These are phyloP conservation scores for Calycina herbarum DNA, from an alignment of 2,329 filamentous ascomycete species.

Conservation along the genomic window DNA sequence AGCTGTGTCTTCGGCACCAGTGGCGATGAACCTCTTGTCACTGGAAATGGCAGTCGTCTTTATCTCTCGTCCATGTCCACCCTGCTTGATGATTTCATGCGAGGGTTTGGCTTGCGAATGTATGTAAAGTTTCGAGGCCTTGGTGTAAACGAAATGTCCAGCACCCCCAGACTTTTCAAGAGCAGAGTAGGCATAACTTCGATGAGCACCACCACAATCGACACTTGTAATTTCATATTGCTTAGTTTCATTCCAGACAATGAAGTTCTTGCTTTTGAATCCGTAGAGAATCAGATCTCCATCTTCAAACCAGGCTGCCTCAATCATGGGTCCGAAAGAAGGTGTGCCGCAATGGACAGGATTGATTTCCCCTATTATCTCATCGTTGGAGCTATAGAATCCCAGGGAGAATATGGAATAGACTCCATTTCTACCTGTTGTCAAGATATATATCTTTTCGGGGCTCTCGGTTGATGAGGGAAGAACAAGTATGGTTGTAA, in stretches of 20 bases:
- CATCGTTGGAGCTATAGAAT: constrained; percentile 11
- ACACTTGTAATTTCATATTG: constrained; percentile 70
- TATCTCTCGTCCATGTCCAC: constrained; percentile 86
- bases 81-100: constrained; percentile 57
- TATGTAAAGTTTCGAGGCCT: constrained; percentile 56
- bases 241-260: constrained; percentile 75
- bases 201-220: constrained; percentile 82
- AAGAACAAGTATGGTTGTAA: constrained; percentile 64
- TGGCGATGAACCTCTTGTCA: constrained; percentile 53
- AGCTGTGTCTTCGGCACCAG: constrained; percentile 69
- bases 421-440: constrained; percentile 74
- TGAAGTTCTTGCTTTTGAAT: constrained; percentile 76
- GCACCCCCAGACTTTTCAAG: constrained; percentile 31
- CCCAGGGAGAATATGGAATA: constrained; percentile 60
- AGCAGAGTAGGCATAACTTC: constrained; percentile 63
- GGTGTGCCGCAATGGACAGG: constrained; percentile 67
- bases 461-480: not conserved
- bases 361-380: constrained; percentile 9
- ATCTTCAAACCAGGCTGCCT: constrained; percentile 64
- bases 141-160: constrained; percentile 71
- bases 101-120: constrained; percentile 42
- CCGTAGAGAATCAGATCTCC: constrained; percentile 71
- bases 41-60: constrained; percentile 57
- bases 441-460: constrained; percentile 55
- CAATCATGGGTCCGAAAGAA: constrained; percentile 74